Evolutionary conservation across 2,329 filamentous ascomycete species (phyloP).

Genomic region (Colletotrichum sp.): DNA sequence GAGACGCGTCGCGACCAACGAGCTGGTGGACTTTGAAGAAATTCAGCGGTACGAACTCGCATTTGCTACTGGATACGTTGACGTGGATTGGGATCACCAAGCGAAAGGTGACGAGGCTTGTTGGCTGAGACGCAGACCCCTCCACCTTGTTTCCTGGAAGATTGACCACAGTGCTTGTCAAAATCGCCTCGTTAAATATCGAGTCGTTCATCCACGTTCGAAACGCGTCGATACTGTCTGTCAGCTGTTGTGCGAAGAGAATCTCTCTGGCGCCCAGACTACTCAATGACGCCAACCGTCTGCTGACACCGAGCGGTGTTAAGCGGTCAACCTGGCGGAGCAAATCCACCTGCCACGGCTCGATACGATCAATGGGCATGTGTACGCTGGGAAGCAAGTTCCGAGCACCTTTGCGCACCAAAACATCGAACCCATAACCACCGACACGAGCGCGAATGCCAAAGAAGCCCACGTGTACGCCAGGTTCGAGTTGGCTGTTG

Average conservation of each 20-base stretch:
- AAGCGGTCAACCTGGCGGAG: conserved; percentile 54
- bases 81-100: conserved; percentile 67
- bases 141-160: conserved; percentile 35
- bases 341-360: conserved; percentile 60
- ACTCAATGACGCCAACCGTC: conserved; percentile 40
- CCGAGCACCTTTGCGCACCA: conserved; percentile 60
- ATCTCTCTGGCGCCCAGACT: conserved; percentile 43
- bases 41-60: conserved; percentile 64
- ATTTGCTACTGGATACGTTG: conserved; percentile 52
- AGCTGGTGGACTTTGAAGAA: conserved; percentile 73
- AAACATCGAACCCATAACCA: conserved; percentile 64
- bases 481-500: conserved; percentile 51
- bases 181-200: conserved; percentile 49
- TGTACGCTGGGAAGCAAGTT: conserved; percentile 66
- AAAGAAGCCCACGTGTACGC: conserved; percentile 64
- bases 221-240: conserved; percentile 44
- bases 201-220: conserved; percentile 46
- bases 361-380: conserved; percentile 57
- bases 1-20: conserved; percentile 57
- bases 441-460: conserved; percentile 57
- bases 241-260: conserved; percentile 50
- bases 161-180: conserved; percentile 47
- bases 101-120: conserved; percentile 59
- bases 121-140: conserved; percentile 23
- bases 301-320: conserved; percentile 42